Percentiles rank a stretch among this genome's conserved stretches.
phyloP scores from a whole-genome alignment of 257 asterid species.

The Cruciata laevipes region DNA sequence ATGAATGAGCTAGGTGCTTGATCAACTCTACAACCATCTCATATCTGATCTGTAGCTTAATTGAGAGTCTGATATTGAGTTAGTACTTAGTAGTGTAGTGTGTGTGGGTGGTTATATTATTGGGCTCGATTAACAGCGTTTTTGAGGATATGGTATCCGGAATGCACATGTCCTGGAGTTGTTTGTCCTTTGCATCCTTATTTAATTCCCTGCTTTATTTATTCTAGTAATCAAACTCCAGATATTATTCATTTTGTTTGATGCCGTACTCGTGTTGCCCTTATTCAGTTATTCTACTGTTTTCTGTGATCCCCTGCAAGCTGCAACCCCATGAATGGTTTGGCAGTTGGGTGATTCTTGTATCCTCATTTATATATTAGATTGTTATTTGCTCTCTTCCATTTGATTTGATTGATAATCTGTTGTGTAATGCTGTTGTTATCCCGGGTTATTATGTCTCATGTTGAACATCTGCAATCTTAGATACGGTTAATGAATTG shows the following conservation, averaged over 20 bases:
- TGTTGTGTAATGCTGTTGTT: background rate
- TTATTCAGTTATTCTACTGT: background rate
- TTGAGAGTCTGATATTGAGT: background rate
- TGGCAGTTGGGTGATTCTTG: background rate
- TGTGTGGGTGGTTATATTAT: background rate
- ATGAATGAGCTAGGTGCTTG: no score
- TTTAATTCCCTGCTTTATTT: no score
- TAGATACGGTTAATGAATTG: background rate
- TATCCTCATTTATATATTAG: background rate
- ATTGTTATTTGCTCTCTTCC: background rate
- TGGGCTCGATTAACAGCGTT: background rate
- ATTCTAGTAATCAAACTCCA: background rate
- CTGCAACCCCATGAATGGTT: background rate
- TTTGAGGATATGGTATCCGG: background rate
- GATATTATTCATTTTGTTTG: background rate
- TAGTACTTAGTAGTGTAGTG: no score
- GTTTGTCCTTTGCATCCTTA: background rate
- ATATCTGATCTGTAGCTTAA: background rate
- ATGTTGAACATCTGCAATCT: background rate
- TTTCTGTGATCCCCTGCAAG: background rate
- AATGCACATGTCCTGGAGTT: background rate
- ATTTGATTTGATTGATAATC: background rate
- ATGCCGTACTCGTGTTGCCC: background rate
- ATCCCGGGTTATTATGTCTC: background rate
- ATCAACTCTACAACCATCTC: no score